Conservation (phyloP, 371 early-diverging fungal genomes). For the Saksenaea oblongispora region DNA sequence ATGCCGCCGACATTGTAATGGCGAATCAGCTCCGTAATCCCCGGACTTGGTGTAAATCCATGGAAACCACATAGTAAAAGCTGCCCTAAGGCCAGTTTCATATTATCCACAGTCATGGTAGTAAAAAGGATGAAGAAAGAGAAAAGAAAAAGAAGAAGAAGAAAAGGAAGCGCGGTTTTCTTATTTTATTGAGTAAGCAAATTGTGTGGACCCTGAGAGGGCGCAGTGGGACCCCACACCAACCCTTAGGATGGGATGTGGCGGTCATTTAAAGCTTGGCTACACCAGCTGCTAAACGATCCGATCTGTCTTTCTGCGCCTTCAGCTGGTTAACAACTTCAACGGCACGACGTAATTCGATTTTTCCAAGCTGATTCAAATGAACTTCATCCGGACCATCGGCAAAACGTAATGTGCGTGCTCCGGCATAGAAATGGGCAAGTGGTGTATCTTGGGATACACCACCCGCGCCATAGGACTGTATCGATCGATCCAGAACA, state of each 20-base stretch:
- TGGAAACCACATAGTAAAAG: constrained; percentile 50
- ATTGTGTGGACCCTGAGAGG: not conserved
- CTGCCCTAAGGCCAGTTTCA: constrained; percentile 32
- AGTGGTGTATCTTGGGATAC: constrained; percentile 85
- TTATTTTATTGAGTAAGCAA: constrained; percentile 1
- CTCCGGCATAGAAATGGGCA: constrained; percentile 81
- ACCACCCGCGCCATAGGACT: constrained; percentile 91
- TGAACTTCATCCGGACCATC: constrained; percentile 70
- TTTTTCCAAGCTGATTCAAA: constrained; percentile 42
- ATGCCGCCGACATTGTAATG: constrained; percentile 44
- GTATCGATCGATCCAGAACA: constrained; percentile 88
- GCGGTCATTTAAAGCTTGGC: not conserved
- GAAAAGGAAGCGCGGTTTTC: constrained; percentile 1
- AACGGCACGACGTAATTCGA: constrained; percentile 47
- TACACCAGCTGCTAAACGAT: constrained; percentile 15
- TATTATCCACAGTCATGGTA: not conserved
- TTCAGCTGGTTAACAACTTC: constrained; percentile 33
- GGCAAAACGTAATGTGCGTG: constrained; percentile 88
- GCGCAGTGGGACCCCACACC: not conserved
- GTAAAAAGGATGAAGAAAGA: not conserved
- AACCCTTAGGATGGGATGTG: not conserved
- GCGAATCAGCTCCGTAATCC: constrained; percentile 42
- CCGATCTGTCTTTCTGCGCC: constrained; percentile 36
- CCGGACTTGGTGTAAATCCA: constrained; percentile 38
- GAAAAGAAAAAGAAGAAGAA: not conserved